These are phyloP conservation scores for Metroxylon sagu DNA, from an alignment of 176 grass and related monocot species.

Conservation along the genomic window DNA sequence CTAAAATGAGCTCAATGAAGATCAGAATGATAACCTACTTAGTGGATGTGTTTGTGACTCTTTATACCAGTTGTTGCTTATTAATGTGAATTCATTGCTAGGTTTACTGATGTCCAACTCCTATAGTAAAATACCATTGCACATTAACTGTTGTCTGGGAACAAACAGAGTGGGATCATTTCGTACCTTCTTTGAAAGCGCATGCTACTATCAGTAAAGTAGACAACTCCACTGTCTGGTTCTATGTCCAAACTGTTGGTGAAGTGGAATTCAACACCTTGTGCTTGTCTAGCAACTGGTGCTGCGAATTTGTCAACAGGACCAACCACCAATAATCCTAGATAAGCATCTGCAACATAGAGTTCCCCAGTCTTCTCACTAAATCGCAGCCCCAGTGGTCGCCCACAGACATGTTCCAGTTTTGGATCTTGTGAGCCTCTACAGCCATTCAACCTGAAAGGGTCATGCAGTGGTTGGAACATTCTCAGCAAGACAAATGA, in stretches of 20 bases:
- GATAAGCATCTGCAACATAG: conserved; percentile 61
- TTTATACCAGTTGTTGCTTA: too few relatives aligned
- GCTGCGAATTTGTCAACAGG: conserved; percentile 18
- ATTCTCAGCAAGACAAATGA: neutral
- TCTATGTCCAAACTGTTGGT: conserved; percentile 66
- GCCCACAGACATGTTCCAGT: conserved; percentile 60
- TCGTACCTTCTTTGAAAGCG: too few relatives aligned
- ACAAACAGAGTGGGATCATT: too few relatives aligned
- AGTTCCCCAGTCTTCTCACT: conserved; percentile 27
- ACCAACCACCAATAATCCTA: conserved; percentile 35
- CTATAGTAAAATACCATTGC: too few relatives aligned
- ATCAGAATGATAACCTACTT: too few relatives aligned
- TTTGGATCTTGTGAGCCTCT: conserved; percentile 40
- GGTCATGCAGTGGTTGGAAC: neutral
- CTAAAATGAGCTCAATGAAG: too few relatives aligned
- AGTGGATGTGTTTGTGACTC: too few relatives aligned
- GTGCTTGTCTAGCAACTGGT: conserved; percentile 21
- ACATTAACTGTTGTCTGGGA: too few relatives aligned
- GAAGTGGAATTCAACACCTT: conserved; percentile 28
- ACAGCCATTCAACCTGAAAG: conserved; percentile 46
- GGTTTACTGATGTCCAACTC: too few relatives aligned
- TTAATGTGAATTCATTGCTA: too few relatives aligned
- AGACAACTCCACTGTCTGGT: conserved; percentile 39
- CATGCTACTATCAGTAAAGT: conserved; percentile 31
- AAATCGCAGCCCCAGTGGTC: conserved; percentile 64